Evolutionary conservation across 176 grass and related monocot species (phyloP), one percentile per base, ranked within the genome.

Genomic region (Elaeis guineensis): DNA sequence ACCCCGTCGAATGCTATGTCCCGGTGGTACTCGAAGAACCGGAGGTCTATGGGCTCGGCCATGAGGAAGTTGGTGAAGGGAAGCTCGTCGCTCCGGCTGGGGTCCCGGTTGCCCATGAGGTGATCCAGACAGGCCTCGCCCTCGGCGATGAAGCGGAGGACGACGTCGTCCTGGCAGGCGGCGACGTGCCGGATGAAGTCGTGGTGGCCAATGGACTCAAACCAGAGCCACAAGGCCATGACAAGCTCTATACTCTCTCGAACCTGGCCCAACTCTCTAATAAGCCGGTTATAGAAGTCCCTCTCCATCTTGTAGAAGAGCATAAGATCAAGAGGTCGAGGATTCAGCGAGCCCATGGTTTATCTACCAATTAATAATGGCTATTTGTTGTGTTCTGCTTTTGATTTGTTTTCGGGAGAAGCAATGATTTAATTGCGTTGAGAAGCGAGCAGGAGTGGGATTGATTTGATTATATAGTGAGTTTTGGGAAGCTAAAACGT

Each of bases 141-240:
- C 75, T 90, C 87, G 16, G 50, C 57, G n/a, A 90, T 51, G 65
- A 90, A 79, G 8, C 75, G 49, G 21, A 73, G 56, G 63, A 90
- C 63, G 24, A 85, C 69, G 4, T 79, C 44, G 4, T 64, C 63
- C 14, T 49, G 78, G 22, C 61, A 32, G 17, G 72, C 59, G 25
- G 75, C 17, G 51, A 79, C 67, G 32, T 71, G 87, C 51, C 64
- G 55, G 51, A 79, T 66, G 72, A 90, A 85, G 22, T 73, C 57
- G 22, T 82, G 68, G 75, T 86, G 79, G 28, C 75, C 75, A 0
- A 20, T 51, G 50, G 79, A 70, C 51, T 90, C 82, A 16, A 90
- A 51, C 87, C 82, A 86, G 15, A 90, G 79, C 79, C 82, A 90
- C 12, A 90, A 57, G 16, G 82, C 87, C 12, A 82, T 73, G 28